Evolutionary conservation across 2,329 filamentous ascomycete species (phyloP), one percentile per base, ranked within the genome.

Genomic region (Trichophyton rubrum): DNA sequence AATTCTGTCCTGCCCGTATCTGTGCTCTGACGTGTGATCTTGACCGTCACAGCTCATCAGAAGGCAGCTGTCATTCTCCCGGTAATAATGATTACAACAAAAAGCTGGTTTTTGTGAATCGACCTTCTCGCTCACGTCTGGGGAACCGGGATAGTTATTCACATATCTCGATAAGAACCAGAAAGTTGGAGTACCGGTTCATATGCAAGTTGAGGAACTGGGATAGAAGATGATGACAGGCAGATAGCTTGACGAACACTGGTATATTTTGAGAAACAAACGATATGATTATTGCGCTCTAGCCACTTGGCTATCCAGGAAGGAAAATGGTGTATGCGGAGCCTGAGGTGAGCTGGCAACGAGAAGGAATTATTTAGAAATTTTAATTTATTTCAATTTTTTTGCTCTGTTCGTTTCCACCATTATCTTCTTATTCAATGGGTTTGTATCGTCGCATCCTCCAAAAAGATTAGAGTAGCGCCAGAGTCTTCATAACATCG

Each of bases 31-130:
- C 75, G 77, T 74, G 79, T 77, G 73, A 75, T 71, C 80, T 84
- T 77, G 75, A 79, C 75, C 74, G 76, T 76, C 75, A 79, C 79
- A 82, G 82, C 82, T 85, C 82, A 82, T 85, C 81, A 82, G 78
- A 75, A 82, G 80, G 79, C 76, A 62, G 70, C 72, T 64, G 71
- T 72, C 72, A 67, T 74, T 76, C 64, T 69, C 65, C 51, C 70
- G 70, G 66, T 66, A 67, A 68, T 67, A 66, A 62, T 62, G 60
- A 63, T 65, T 64, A 65, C 66, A 59, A 62, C 62, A 66, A 61
- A 43, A 43, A 8, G 40, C 40, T 43, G 33, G 33, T 20, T 43
- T 47, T 64, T 68, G 66, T 63, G 66, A 67, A 64, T 74, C 70
- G 75, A 74, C 76, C 71, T 74, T 73, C 74, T 72, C 74, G 72